Percentiles rank a stretch among this genome's conserved stretches.
phyloP scores from a whole-genome alignment of 768 basidiomycete genomes.

The Tylopilus balloui region DNA sequence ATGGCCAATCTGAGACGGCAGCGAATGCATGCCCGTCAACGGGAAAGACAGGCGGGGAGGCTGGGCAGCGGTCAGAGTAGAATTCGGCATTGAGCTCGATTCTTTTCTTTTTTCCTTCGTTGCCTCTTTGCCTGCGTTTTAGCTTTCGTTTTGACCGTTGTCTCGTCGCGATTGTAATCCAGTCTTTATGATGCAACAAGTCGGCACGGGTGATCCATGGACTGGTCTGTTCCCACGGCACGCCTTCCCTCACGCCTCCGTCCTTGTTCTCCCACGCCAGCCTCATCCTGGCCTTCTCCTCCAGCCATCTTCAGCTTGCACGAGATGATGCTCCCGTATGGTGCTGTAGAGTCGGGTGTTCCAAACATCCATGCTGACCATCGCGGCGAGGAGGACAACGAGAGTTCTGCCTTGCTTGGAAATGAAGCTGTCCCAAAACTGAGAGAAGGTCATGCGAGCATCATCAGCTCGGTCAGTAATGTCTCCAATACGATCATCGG shows the following conservation, averaged over 20 bases:
- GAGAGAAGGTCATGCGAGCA: conserved; percentile 63
- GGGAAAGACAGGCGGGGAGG: conserved; percentile 29
- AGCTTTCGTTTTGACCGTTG: conserved; percentile 15
- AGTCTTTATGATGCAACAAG: not conserved
- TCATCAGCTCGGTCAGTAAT: conserved; percentile 71
- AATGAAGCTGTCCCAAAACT: conserved; percentile 25
- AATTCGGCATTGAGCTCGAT: conserved; percentile 24
- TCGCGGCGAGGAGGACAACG: conserved; percentile 32
- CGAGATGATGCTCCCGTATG: conserved; percentile 72
- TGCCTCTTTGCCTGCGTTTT: not conserved
- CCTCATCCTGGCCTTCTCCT: not conserved
- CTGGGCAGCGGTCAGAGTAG: conserved; percentile 30
- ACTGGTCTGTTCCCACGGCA: no score
- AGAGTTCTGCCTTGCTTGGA: conserved; percentile 60
- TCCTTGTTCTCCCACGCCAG: not conserved
- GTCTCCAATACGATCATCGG: conserved; percentile 90
- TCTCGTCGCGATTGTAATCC: conserved; percentile 15
- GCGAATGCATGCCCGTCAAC: conserved; percentile 31
- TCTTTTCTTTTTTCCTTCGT: not conserved
- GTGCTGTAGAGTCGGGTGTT: conserved; percentile 42
- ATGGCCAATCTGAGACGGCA: conserved; percentile 58
- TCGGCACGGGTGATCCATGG: no score
- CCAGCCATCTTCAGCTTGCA: conserved; percentile 23
- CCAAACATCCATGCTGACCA: conserved; percentile 13
- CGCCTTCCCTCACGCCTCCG: no score